These are phyloP conservation scores for Crithidia expoeki DNA, from an alignment of 208 protist species.

Conservation along the genomic window DNA sequence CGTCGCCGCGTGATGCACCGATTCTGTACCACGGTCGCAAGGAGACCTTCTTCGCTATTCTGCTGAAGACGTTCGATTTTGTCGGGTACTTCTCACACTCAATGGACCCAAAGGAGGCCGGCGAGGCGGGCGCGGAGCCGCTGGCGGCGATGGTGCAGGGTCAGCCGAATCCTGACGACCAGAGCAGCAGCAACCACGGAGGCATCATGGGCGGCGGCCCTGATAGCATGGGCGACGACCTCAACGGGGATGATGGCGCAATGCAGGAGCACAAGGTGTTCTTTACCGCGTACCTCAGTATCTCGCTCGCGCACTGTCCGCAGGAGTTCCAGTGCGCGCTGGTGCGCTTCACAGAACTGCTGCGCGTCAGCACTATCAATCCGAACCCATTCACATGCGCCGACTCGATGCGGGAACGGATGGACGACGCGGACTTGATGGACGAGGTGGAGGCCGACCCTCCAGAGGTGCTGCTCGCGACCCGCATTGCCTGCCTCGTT, in stretches of 20 bases:
- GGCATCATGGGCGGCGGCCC: slow-evolving; percentile 8
- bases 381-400: slow-evolving; percentile 53
- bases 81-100: slow-evolving; percentile 90
- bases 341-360: slow-evolving; percentile 74
- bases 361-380: slow-evolving; percentile 69
- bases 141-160: slow-evolving; percentile 16
- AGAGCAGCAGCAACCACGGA: slow-evolving; percentile 19
- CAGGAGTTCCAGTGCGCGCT: slow-evolving; percentile 71
- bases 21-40: slow-evolving; percentile 64
- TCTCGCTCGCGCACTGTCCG: slow-evolving; percentile 54
- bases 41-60: slow-evolving; percentile 80
- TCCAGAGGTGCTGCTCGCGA: slow-evolving; percentile 65
- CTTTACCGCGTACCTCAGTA: slow-evolving; percentile 62
- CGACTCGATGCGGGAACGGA: slow-evolving; percentile 11
- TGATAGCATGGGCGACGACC: slow-evolving; percentile 15
- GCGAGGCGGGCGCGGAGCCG: slow-evolving; percentile 18
- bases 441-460: slow-evolving; percentile 29
- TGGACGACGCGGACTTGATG: slow-evolving; percentile 6
- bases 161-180: slow-evolving; percentile 12
- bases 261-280: slow-evolving; percentile 26
- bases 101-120: slow-evolving; percentile 28
- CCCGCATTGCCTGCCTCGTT: slow-evolving; percentile 78
- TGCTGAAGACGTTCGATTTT: slow-evolving; percentile 90
- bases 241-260: slow-evolving; percentile 10
- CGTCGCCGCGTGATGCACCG: slow-evolving; percentile 26